Percentiles rank a stretch among this genome's conserved stretches.
Evolutionary conservation across 176 grass and related monocot species (phyloP).

Genomic region (Phyllostachys edulis): DNA sequence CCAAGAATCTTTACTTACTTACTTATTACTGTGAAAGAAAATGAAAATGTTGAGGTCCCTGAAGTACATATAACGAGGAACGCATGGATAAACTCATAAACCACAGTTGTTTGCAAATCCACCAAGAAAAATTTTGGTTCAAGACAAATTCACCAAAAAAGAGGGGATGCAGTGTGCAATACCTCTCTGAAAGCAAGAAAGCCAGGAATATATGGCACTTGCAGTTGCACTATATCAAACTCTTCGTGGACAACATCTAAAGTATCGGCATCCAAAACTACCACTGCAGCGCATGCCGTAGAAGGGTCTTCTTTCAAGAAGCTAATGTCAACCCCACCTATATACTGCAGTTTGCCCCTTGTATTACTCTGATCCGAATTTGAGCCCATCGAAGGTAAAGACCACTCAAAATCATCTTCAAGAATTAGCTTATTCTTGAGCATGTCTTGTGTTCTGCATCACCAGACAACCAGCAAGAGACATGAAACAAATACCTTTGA

Average conservation of each 20-base stretch:
- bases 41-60: not conserved
- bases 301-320: conserved; percentile 76
- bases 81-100: not conserved
- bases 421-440: conserved; percentile 62
- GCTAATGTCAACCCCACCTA: conserved; percentile 86
- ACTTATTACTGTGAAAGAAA: not conserved
- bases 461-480: not conserved
- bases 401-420: conserved; percentile 69
- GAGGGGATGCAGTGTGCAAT: not conserved
- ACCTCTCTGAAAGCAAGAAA: conserved; percentile 99
- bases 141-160: not conserved
- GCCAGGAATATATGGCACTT: conserved; percentile 81
- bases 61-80: not conserved
- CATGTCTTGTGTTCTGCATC: conserved; percentile 63
- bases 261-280: conserved; percentile 63
- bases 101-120: not conserved
- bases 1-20: not conserved
- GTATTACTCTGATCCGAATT: conserved; percentile 17
- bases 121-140: not conserved
- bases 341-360: conserved; percentile 48
- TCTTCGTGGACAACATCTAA: conserved; percentile 81
- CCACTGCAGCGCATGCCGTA: conserved; percentile 58
- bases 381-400: conserved; percentile 35
- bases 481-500: not conserved
- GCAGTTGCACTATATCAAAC: conserved; percentile 55